These are phyloP conservation scores for Monilinia fructigena DNA, from an alignment of 2,329 filamentous ascomycete species.

Conservation along the genomic window DNA sequence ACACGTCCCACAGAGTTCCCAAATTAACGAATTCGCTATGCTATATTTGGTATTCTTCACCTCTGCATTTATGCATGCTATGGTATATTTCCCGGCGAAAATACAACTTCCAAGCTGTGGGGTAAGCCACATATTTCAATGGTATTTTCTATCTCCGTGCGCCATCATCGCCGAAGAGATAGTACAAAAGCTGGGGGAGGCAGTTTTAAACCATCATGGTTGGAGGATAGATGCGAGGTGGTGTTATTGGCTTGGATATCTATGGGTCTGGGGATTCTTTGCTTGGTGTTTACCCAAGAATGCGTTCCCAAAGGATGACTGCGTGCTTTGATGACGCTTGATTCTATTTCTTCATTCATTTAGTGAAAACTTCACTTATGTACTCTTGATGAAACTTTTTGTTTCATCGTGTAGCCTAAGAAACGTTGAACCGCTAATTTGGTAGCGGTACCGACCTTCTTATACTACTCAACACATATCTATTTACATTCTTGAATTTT, in stretches of 20 bases:
- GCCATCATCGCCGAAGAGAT: slow-evolving; percentile 10
- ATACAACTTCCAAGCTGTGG: neutral
- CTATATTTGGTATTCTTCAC: neutral
- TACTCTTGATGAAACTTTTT: neutral
- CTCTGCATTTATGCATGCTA: slow-evolving; percentile 9
- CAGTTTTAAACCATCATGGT: neutral
- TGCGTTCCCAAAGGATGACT: slow-evolving; percentile 12
- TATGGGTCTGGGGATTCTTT: slow-evolving; percentile 16
- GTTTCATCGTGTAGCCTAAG: neutral
- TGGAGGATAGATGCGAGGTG: slow-evolving; percentile 1
- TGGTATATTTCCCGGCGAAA: slow-evolving; percentile 1
- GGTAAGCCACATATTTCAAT: slow-evolving; percentile 12
- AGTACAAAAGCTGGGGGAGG: neutral
- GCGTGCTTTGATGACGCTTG: neutral
- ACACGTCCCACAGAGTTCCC: neutral
- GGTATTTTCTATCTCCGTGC: slow-evolving; percentile 5
- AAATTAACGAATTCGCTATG: neutral
- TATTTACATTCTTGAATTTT: neutral
- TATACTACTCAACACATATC: neutral
- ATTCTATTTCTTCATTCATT: too few relatives aligned
- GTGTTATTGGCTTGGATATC: slow-evolving; percentile 12
- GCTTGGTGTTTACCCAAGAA: slow-evolving; percentile 12
- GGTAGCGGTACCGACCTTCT: neutral
- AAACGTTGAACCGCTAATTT: neutral
- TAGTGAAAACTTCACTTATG: neutral